Evolutionary conservation across 371 early-diverging fungal genomes (phyloP).

Genomic region (Saksenaea oblongispora): DNA sequence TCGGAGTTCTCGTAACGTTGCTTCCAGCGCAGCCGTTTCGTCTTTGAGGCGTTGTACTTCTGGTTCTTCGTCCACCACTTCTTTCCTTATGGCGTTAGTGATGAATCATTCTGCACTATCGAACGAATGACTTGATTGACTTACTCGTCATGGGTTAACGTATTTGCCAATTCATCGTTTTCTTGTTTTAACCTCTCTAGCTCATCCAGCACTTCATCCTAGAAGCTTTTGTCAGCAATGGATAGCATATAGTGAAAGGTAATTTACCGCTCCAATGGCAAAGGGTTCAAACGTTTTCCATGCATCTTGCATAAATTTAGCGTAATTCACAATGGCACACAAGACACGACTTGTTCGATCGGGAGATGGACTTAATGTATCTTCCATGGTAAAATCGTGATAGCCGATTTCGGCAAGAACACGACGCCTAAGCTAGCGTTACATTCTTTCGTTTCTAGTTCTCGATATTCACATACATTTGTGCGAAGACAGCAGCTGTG

Average conservation of each 20-base stretch:
- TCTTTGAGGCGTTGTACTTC: slow-evolving; percentile 7
- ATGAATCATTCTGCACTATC: neutral
- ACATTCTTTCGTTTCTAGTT: neutral
- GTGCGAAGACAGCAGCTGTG: neutral
- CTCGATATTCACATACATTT: neutral
- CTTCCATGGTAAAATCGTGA: slow-evolving; percentile 13
- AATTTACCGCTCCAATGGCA: slow-evolving; percentile 8
- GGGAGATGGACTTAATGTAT: slow-evolving; percentile 18
- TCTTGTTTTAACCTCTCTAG: neutral
- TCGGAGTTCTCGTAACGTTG: slow-evolving; percentile 8
- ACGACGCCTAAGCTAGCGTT: slow-evolving; percentile 4
- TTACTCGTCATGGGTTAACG: neutral
- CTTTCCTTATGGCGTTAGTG: neutral
- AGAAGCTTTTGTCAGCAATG: neutral
- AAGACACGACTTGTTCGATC: slow-evolving; percentile 24
- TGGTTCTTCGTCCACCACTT: slow-evolving; percentile 7
- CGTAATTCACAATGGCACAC: slow-evolving; percentile 23
- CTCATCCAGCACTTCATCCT: slow-evolving; percentile 10
- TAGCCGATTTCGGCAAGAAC: slow-evolving; percentile 15
- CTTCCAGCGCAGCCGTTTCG: slow-evolving; percentile 1
- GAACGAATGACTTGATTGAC: neutral
- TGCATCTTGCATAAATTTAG: slow-evolving; percentile 21
- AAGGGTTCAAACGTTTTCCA: slow-evolving; percentile 19
- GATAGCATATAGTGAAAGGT: neutral
- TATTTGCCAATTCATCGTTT: slow-evolving; percentile 3